Percentiles rank a stretch among this genome's conserved stretches.
Evolutionary conservation across 2,329 filamentous ascomycete genomes (phyloP).

Genomic region (Capronia americana): DNA sequence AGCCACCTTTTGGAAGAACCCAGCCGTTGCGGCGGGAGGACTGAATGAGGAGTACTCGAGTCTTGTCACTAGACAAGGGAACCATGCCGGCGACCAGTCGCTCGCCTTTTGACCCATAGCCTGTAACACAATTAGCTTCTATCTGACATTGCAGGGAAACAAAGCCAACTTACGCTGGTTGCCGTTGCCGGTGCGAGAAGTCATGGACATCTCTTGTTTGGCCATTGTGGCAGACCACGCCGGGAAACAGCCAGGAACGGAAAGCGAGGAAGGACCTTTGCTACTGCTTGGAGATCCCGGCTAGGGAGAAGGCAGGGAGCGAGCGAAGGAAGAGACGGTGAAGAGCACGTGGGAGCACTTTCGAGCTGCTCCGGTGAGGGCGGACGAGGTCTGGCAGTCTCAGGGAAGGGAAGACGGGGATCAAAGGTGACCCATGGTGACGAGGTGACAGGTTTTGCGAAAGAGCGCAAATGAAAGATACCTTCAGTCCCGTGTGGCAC

Average conservation of each 20-base stretch:
- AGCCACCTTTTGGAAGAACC: slow-evolving; percentile 97
- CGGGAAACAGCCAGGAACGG: slow-evolving; percentile 9
- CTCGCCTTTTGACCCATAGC: slow-evolving; percentile 90
- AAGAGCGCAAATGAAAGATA: slow-evolving; percentile 37
- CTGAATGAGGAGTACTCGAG: slow-evolving; percentile 89
- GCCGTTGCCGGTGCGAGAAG: slow-evolving; percentile 55
- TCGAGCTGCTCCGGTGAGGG: slow-evolving; percentile 35
- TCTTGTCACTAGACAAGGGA: slow-evolving; percentile 83
- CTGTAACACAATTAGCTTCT: slow-evolving; percentile 55
- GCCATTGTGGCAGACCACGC: slow-evolving; percentile 26
- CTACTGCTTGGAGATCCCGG: slow-evolving; percentile 14
- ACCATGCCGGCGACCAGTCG: slow-evolving; percentile 94
- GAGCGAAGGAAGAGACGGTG: slow-evolving; percentile 33
- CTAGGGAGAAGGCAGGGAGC: slow-evolving; percentile 17
- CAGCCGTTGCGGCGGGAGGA: slow-evolving; percentile 89
- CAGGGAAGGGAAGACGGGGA: slow-evolving; percentile 26
- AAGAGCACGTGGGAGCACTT: slow-evolving; percentile 34
- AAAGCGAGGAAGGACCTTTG: slow-evolving; percentile 11
- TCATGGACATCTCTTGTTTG: slow-evolving; percentile 45
- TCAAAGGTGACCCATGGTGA: slow-evolving; percentile 44
- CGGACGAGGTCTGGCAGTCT: slow-evolving; percentile 32
- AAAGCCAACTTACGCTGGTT: slow-evolving; percentile 55
- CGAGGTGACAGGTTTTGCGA: slow-evolving; percentile 25
- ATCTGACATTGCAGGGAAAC: not conserved
- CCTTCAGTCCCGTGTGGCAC: slow-evolving; percentile 55